A percentile compares a stretch with the other conserved stretches of the same genome.
phyloP scores from a whole-genome alignment of 1,284 basidiomycete species.

The Flammula alnicola region DNA sequence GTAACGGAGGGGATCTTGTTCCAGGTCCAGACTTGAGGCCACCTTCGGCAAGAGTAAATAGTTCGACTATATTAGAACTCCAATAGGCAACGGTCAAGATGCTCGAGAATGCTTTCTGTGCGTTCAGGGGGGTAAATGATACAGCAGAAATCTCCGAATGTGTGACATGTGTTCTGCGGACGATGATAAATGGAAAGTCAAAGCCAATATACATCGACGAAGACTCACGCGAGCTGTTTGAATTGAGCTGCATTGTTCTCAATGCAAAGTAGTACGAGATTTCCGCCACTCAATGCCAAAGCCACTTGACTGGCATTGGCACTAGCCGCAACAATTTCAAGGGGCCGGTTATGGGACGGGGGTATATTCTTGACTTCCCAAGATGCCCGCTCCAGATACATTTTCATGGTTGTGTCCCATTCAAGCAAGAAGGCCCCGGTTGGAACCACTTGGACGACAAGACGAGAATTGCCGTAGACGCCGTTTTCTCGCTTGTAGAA shows the following conservation, averaged over 20 bases:
- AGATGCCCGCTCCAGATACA: conserved; percentile 29
- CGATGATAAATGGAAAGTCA: background rate
- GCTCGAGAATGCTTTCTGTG: conserved; percentile 48
- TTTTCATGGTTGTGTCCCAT: conserved; percentile 45
- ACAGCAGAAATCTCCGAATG: conserved; percentile 64
- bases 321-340: conserved; percentile 67
- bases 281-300: conserved; percentile 65
- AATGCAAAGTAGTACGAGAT: conserved; percentile 56
- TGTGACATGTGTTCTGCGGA: conserved; percentile 10
- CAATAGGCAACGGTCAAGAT: conserved; percentile 78
- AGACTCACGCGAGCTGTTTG: conserved; percentile 40
- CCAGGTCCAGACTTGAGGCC: conserved; percentile 44
- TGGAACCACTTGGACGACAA: conserved; percentile 76
- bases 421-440: conserved; percentile 58
- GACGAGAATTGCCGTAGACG: conserved; percentile 54
- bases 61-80: conserved; percentile 66
- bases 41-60: conserved; percentile 53
- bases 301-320: conserved; percentile 69
- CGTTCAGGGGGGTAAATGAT: conserved; percentile 61
- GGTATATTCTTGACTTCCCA: conserved; percentile 26
- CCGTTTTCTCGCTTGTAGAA: conserved; percentile 43
- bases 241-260: conserved; percentile 44
- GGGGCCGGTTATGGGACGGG: conserved; percentile 8
- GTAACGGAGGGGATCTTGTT: conserved; percentile 48
- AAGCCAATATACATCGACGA: background rate